Evolutionary conservation across 2,329 filamentous ascomycete species (phyloP), one percentile per base, ranked within the genome.

Genomic region (Diaporthe batatas): DNA sequence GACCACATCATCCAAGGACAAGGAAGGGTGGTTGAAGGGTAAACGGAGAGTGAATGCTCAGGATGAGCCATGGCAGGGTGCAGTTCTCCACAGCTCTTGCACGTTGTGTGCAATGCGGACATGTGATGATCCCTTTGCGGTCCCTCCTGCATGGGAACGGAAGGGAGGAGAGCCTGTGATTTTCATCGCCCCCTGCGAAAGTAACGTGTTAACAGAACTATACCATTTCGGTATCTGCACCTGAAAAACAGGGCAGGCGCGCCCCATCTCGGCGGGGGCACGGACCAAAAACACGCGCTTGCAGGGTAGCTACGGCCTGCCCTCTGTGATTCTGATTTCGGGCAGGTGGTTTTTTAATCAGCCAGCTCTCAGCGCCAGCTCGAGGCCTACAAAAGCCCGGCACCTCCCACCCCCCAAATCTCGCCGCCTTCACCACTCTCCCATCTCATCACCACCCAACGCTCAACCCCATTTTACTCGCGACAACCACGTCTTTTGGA

Each of bases 381-480:
- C 29, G 29, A 29, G 29, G 29, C 29, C 36, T 39, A 64, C 58
- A 34, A 49, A 64, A 64, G 5, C 42, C 58, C 83, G 83, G 83
- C 85, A 84, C 80, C 79, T 80, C 80, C 81, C 29, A 5, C 85
- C 86, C 87, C 87, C 86, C 85, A 82, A 85, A 36, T 36, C 42
- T 82, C 81, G 79, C 81, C 80, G 82, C 81, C 79, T 78, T 79
- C 81, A 83, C 81, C 85, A 44, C 83, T 84, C 84, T 84, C 83
- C 83, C 81, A 83, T 82, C 79, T 79, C 79, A 77, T 76, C 74
- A 79, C 78, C 77, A 78, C 75, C 75, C 79, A 81, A 68, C 73
- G 42, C 58, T 79, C 81, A 79, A 78, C 77, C 73, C 78, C 78
- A 79, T 76, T 72, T 72, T 77, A 77, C 75, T 75, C 75, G 57